These are phyloP conservation scores for Gossypium gossypioides DNA, from an alignment of 441 rosid species.

Conservation along the genomic window DNA sequence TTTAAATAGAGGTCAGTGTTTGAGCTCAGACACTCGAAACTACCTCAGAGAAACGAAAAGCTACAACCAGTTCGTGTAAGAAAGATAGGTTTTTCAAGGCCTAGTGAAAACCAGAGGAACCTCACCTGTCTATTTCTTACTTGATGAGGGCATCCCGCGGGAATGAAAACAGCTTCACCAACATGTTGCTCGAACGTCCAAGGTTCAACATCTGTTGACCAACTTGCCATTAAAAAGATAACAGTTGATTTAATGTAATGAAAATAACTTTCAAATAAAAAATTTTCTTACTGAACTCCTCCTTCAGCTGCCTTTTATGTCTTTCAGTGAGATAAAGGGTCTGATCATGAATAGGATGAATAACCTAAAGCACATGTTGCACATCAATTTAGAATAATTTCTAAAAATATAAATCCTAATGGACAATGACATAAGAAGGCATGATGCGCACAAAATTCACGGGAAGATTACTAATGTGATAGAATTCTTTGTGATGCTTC, in stretches of 20 bases:
- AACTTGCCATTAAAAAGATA: background rate
- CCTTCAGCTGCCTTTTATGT: conserved; percentile 33
- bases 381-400: conserved; percentile 13
- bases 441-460: conserved; percentile 28
- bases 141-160: conserved; percentile 40
- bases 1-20: background rate
- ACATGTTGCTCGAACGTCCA: conserved; percentile 37
- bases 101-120: conserved; percentile 1
- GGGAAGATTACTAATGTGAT: conserved; percentile 28
- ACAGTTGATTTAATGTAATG: background rate
- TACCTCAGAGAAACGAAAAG: background rate
- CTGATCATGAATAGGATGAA: conserved; percentile 35
- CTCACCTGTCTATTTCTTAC: conserved; percentile 32
- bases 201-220: conserved; percentile 28
- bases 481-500: conserved; percentile 30
- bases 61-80: conserved; percentile 1
- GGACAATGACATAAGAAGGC: background rate
- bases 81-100: background rate
- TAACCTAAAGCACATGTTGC: conserved; percentile 20
- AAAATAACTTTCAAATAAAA: background rate
- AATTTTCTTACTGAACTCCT: conserved; percentile 32
- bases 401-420: background rate
- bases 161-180: conserved; percentile 37
- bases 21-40: background rate
- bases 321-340: conserved; percentile 27